A percentile compares a stretch with the other conserved stretches of the same genome.
These are phyloP conservation scores for Syzygium jambos DNA, from an alignment of 345 rosid species.

Conservation along the genomic window DNA sequence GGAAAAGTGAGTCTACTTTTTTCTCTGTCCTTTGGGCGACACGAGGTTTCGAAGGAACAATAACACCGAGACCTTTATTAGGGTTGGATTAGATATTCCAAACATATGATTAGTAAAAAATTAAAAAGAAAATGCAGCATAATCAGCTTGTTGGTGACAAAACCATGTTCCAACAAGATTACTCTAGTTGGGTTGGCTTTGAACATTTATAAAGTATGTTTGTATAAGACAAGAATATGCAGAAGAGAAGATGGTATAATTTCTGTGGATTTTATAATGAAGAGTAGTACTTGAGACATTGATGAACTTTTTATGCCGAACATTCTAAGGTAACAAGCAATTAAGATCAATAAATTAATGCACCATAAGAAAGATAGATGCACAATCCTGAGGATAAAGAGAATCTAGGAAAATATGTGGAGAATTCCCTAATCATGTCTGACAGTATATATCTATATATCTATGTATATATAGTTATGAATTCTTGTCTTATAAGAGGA, in stretches of 20 bases:
- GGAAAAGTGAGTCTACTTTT: neutral
- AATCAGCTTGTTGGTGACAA: neutral
- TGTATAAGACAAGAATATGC: neutral
- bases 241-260: neutral
- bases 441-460: rapidly evolving
- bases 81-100: neutral
- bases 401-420: neutral
- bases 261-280: too few relatives aligned
- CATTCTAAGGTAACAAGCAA: neutral
- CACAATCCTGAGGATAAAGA: neutral
- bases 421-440: neutral
- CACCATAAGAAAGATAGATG: neutral
- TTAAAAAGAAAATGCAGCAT: neutral
- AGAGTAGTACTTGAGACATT: too few relatives aligned
- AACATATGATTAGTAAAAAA: neutral
- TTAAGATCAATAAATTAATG: neutral
- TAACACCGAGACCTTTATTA: neutral
- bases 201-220: neutral
- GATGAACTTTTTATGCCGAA: neutral
- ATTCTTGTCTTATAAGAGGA: neutral
- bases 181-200: neutral
- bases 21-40: neutral
- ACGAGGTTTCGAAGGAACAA: neutral
- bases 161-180: neutral
- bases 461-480: neutral